Evolutionary conservation across 2,329 filamentous ascomycete genomes (phyloP), one percentile per base, ranked within the genome.

Genomic region (Aspergillus flavus): DNA sequence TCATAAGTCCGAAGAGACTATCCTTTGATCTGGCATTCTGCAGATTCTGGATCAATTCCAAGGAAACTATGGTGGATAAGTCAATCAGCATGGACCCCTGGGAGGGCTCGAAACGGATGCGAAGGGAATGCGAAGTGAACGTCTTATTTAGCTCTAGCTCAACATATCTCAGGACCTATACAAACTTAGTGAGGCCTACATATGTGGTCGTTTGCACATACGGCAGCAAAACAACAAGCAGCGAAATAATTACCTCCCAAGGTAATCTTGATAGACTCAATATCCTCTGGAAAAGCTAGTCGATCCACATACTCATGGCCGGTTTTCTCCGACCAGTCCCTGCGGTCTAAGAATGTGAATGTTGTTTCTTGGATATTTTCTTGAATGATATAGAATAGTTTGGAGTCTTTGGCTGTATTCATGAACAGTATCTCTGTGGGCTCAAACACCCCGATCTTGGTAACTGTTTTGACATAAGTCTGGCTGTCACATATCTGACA

Each of bases 31-130:
- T 93, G 0, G 88, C 73, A 68, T 90, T 89, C 14, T 91, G 89
- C 0, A 94, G 74, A 68, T 97, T 99, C 71, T 97, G 93, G 30
- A 98, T 91, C 6, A 99, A 84, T 75, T 99, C 95, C 3, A 99
- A 82, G 0, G 93, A 93, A 43, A 89, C 86, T 32, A 97, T 92
- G 0, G 94, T 96, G 0, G 92, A 90, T 2, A 95, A 84, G 71
- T 97, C 94, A 69, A 98, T 96, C 86, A 96, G 92, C 94, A 98
- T 97, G 0, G 93, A 92, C 28, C 94, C 91, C 73, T 96, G 92
- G 0, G 93, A 93, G 1, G 93, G 91, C 71, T 94, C 90, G 69
- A 96, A 97, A 66, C 88, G 90, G 72, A 98, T 90, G 4, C 93
- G 88, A 36, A 98, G 85, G 23, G 94, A 94, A 73, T 95, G 90